Conservation (phyloP, 495 filamentous ascomycete genomes). For the Aspergillus carlsbadensis region DNA sequence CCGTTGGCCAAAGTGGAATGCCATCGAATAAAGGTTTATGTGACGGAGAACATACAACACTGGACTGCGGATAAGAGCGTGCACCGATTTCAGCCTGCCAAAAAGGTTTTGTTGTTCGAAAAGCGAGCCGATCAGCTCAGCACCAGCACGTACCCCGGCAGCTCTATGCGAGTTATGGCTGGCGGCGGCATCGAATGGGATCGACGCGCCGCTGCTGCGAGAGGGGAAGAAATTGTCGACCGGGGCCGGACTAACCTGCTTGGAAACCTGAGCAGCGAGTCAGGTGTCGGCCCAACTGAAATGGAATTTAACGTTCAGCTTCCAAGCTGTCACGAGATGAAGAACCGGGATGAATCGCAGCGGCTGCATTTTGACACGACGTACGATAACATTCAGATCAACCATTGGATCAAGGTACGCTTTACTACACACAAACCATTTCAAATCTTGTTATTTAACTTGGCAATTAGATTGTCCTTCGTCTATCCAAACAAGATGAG, state of each 20-base stretch:
- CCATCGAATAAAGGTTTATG: constrained; percentile 91
- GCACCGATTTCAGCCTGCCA: constrained; percentile 77
- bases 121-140: constrained; percentile 82
- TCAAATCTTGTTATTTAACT: neutral
- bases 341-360: constrained; percentile 67
- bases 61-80: constrained; percentile 86
- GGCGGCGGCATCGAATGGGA: constrained; percentile 79
- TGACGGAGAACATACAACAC: constrained; percentile 94
- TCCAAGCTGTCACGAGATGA: constrained; percentile 87
- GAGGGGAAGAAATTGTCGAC: constrained; percentile 57
- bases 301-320: constrained; percentile 97
- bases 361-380: constrained; percentile 91
- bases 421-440: neutral
- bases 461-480: constrained; percentile 79
- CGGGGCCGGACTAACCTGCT: constrained; percentile 67
- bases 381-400: constrained; percentile 93
- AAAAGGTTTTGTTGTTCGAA: constrained; percentile 87
- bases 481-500: constrained; percentile 82
- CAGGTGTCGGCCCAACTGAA: constrained; percentile 80
- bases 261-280: constrained; percentile 70
- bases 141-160: constrained; percentile 73
- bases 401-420: constrained; percentile 97
- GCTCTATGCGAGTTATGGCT: constrained; percentile 72
- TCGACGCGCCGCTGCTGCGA: constrained; percentile 55
- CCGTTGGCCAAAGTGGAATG: constrained; percentile 95